A percentile compares a stretch with the other conserved stretches of the same genome.
Conservation (phyloP, 352 stramenopile genomes). For the Poterioochromonas sp. region DNA sequence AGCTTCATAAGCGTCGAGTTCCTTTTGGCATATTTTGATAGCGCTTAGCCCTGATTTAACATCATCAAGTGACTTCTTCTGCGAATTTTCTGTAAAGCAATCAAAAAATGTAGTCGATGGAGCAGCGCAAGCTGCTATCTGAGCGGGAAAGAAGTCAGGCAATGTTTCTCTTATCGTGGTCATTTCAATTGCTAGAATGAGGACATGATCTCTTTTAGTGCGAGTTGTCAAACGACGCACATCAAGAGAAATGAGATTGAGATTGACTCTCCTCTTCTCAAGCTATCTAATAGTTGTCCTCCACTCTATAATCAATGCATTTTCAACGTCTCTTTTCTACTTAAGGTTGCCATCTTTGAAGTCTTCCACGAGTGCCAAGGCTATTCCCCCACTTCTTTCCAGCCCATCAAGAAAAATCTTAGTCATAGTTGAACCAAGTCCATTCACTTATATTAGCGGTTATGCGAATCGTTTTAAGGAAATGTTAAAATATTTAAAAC, state of each 20-base stretch:
- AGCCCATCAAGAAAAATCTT: slow-evolving; percentile 42
- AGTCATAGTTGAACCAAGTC: slow-evolving; percentile 61
- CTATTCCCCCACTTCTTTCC: neutral
- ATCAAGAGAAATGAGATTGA: neutral
- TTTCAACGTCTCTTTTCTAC: no score
- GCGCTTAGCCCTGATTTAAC: neutral
- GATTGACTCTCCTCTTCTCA: no score
- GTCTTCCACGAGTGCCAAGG: no score
- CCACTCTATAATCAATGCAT: no score
- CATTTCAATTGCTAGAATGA: neutral
- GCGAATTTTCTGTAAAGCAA: neutral
- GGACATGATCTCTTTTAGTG: neutral
- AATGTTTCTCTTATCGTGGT: neutral
- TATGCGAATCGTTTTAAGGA: slow-evolving; percentile 77
- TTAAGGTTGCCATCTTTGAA: no score
- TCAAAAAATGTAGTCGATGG: neutral
- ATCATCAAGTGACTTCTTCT: neutral
- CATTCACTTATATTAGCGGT: slow-evolving; percentile 69
- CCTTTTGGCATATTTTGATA: neutral
- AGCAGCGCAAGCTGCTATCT: neutral
- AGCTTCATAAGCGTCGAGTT: neutral
- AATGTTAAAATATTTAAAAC: slow-evolving; percentile 62
- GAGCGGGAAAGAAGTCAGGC: neutral
- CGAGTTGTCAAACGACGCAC: neutral
- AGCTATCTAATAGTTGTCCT: no score